Evolutionary conservation across 2,329 filamentous ascomycete genomes (phyloP), one percentile per base, ranked within the genome.

Genomic region (Penicillium sp.): DNA sequence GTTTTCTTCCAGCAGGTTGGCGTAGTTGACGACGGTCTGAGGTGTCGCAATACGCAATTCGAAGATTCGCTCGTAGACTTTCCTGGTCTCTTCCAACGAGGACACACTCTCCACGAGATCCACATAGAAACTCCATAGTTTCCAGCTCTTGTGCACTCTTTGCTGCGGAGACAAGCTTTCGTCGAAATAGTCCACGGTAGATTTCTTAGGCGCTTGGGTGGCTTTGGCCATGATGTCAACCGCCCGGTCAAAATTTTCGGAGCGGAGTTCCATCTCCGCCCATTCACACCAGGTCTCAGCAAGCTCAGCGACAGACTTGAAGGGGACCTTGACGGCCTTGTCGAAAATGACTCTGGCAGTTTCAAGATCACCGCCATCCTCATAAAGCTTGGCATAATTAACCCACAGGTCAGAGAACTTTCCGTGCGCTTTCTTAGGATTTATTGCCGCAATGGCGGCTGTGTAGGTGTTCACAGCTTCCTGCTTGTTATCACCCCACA

Each of bases 251-350:
- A 98, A 97, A 73, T 98, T 96, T 71, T 98, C 93, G 71, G 93
- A 93, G 52, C 95, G 90, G 52, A 99, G 83, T 76, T 99, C 95
- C 90, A 99, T 92, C 78, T 99, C 94, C 0, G 96, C 94, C 94
- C 95, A 99, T 78, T 97, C 93, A 65, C 96, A 96, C 95, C 95
- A 99, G 85, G 95, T 96, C 72, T 99, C 95, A 22, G 95, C 95
- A 60, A 99, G 84, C 77, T 99, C 95, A 33, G 91, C 88, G n/a
- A 99, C 94, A 0, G 93, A 96, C 73, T 97, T 98, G 83, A 96
- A 99, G 0, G 94, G 93, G 1, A 99, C 95, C 74, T 97, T 98
- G 73, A 97, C 91, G 14, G 94, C 94, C 79, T 98, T 99, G 76
- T 98, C 94, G 86, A 98, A 91, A 71, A 99, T 98, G 63, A 96